Base-by-base conservation (phyloP, 2,329 filamentous ascomycete genomes). In the Grosmannia serpens region DNA sequence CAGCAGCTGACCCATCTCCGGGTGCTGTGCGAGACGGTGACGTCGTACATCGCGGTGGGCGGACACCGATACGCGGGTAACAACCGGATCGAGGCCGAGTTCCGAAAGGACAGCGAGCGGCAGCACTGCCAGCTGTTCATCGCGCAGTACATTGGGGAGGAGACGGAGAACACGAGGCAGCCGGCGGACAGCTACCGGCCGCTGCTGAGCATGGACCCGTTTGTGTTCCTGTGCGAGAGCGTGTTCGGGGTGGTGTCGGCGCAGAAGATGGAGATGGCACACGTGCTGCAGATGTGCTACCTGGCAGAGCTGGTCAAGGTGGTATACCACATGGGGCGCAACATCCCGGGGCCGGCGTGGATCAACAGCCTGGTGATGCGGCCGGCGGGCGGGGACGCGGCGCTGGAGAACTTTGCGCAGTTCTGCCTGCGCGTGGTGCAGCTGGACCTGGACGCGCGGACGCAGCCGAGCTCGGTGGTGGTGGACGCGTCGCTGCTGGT, bases 221-320 rank as follows among this genome's bases (percentile, higher is more conserved):
- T 95, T 69, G 72, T 88, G 3, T 95, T 96, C 71, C 75, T 97
- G 57, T 84, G 88, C 17, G 88, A 96, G 68, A 86, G 83, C 65
- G 84, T 88, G 1, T 81, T 91, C 56, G 87, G 84, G 58, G 70
- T 95, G 22, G 79, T 82, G 8, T 80, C 86, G 10, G 79, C 85
- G 2, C 80, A 90, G 31, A 76, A 81, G 47, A 79, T 89, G 46
- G 88, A 95, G 58, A 83, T 95, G 49, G 81, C 86, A 47, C 88
- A 96, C 69, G 71, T 97, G 56, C 73, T 97, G 55, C 85, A 87
- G 44, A 76, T 97, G 52, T 96, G 91, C 73, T 96, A 95, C 68
- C 79, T 95, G 58, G 89, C 89, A 3, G 94, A 99, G 71, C 84
- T 99, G 59, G 84, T 95, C 60, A 95, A 95, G 72, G 85, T 91